Base-by-base conservation (phyloP, 805 yeast species). In the Kluyveromyces dobzhanskii region DNA sequence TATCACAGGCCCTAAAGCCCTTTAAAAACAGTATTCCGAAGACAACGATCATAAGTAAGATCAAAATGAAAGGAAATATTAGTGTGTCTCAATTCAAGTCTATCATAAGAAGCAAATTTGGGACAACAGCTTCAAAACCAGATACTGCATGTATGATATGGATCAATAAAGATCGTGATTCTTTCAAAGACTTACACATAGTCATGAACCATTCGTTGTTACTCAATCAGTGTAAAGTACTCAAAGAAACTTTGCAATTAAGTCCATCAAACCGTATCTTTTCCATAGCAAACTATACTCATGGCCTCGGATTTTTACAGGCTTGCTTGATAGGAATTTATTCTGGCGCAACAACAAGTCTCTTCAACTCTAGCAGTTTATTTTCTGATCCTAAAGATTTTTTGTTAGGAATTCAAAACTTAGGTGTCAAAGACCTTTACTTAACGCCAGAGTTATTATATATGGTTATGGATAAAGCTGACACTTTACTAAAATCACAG, bases 231-330 rank as follows among this genome's bases (percentile, higher is more conserved):
- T 87, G 97, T 60, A 86, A 88, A 51, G 83, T 85, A 16, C 72
- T 86, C 53, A 90, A 92, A 50, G 97, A 90, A 55, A 90, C 97
- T 0, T 85, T 95, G 53, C 90, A 85, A 44, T 68, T 92, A 62
- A 71, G 80, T 11, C 73, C 83, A 29, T 70, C 73, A 25, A 74
- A 76, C 30, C 80, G 96, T 0, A 67, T 92, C 5, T 69, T 90
- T 30, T 95, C 95, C 0, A 79, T 95, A 58, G 94, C 85, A 7
- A 75, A 94, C 32, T 90, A 88, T 48, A 75, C 85, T 1, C 62
- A 73, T 2, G 97, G 97, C 0, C 59, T 90, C 19, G 99, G 99
- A 0, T 88, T 92, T 55, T 63, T 92, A 19, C 90, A 86, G 57
- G 73, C 94, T n/a, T 78, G 78, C 39, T 61, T 88, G 27, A 57